Evolutionary conservation across 441 rosid genomes (phyloP).

Genomic region (Arabidopsis lyrata): DNA sequence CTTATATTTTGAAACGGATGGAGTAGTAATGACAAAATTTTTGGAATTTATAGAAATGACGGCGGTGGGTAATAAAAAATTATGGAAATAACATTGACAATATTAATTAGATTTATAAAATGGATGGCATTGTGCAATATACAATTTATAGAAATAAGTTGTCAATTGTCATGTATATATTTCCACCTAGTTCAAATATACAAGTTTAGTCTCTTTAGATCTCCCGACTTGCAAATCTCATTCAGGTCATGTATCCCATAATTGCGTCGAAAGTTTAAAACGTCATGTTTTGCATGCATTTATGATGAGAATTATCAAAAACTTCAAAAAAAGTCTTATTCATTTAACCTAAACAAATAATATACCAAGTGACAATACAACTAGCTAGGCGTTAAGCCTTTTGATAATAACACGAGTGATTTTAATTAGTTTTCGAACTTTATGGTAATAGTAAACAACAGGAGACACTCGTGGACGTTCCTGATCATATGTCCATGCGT

Average conservation of each 20-base stretch:
- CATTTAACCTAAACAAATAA: not conserved
- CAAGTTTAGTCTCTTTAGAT: not conserved
- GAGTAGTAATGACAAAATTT: not conserved
- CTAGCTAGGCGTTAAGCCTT: not conserved
- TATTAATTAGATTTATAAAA: too few species aligned
- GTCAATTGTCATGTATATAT: too few species aligned
- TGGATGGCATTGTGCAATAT: too few species aligned
- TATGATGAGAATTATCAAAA: not conserved
- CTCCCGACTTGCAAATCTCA: not conserved
- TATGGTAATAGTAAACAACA: not conserved
- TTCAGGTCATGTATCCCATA: too few species aligned
- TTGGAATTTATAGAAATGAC: not conserved
- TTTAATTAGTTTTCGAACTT: not conserved
- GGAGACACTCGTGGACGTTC: slow-evolving; percentile 5
- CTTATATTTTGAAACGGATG: too few species aligned
- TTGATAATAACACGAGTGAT: not conserved
- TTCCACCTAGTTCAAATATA: too few species aligned
- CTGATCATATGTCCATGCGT: slow-evolving; percentile 6
- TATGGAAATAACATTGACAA: too few species aligned
- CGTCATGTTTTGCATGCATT: too few species aligned
- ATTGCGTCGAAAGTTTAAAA: too few species aligned
- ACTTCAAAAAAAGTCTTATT: not conserved
- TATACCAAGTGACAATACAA: too few species aligned
- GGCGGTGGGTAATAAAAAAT: not conserved
- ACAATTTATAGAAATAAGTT: too few species aligned